Conservation (phyloP, 305 asterid species). For the Withania somnifera region DNA sequence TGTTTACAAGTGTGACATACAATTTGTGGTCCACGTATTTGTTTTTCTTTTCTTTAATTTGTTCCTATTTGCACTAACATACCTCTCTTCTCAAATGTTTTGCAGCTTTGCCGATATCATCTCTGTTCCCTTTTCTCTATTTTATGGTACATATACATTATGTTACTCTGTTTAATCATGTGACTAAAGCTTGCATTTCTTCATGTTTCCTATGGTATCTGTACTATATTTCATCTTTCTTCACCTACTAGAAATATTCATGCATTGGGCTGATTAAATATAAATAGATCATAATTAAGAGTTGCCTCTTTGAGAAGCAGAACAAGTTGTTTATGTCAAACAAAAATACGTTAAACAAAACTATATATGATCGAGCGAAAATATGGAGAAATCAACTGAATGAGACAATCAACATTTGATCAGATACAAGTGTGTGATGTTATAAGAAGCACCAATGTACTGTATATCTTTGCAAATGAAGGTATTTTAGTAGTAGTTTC, state of each 20-base stretch:
- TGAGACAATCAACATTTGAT: neutral
- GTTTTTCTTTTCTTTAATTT: neutral
- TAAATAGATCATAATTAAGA: neutral
- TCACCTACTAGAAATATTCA: neutral
- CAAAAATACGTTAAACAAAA: neutral
- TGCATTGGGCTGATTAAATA: neutral
- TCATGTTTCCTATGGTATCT: neutral
- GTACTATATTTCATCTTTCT: neutral
- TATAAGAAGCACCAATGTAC: neutral
- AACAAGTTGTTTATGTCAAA: neutral
- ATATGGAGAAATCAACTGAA: neutral
- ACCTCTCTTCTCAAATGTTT: neutral
- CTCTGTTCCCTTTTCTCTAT: conserved; percentile 19
- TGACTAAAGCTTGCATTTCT: neutral
- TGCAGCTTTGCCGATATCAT: conserved; percentile 32
- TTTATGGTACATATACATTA: conserved; percentile 18
- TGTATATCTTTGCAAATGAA: neutral
- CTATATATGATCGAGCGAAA: neutral
- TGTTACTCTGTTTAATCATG: neutral
- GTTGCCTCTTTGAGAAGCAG: neutral
- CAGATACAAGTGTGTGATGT: neutral
- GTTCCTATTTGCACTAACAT: neutral
- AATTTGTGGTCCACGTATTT: neutral
- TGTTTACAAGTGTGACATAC: neutral
- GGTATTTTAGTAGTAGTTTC: neutral